These are phyloP conservation scores for Pseudocercospora eumusae DNA, from an alignment of 2,329 filamentous ascomycete genomes.

Conservation along the genomic window DNA sequence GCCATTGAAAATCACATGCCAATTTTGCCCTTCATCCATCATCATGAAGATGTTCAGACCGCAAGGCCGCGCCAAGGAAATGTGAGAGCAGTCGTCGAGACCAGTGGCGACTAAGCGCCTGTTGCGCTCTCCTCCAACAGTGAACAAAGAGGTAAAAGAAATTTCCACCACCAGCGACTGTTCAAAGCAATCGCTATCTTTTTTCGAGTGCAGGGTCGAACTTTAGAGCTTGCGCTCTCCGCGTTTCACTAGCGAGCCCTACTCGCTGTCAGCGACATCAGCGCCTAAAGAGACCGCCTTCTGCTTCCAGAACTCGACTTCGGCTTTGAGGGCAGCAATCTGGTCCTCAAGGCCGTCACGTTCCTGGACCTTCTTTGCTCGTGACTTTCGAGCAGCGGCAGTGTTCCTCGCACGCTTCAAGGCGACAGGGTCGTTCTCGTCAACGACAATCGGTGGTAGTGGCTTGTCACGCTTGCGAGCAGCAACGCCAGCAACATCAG, in stretches of 20 bases:
- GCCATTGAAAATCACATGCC: slow-evolving; percentile 1
- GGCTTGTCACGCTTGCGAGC: slow-evolving; percentile 78
- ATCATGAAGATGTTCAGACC: slow-evolving; percentile 12
- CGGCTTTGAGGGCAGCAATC: slow-evolving; percentile 57
- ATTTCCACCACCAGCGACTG: slow-evolving; percentile 31
- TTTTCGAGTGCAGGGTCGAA: slow-evolving; percentile 12
- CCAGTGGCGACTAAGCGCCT: slow-evolving; percentile 25
- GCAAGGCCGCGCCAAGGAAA: slow-evolving; percentile 23
- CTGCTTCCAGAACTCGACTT: slow-evolving; percentile 41
- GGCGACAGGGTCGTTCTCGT: slow-evolving; percentile 72
- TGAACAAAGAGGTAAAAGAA: slow-evolving; percentile 16
- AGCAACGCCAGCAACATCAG: slow-evolving; percentile 67
- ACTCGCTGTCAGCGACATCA: slow-evolving; percentile 18
- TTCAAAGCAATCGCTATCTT: slow-evolving; percentile 15
- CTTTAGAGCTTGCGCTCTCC: background rate
- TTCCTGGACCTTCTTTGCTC: slow-evolving; percentile 78
- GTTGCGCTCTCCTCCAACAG: slow-evolving; percentile 23
- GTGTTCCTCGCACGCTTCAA: slow-evolving; percentile 94
- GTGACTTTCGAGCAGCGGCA: slow-evolving; percentile 88
- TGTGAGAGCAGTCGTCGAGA: slow-evolving; percentile 18
- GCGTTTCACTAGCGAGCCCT: slow-evolving; percentile 8
- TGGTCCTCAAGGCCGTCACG: slow-evolving; percentile 72
- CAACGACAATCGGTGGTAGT: slow-evolving; percentile 74
- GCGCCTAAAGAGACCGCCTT: slow-evolving; percentile 28
- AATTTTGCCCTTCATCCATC: slow-evolving; percentile 13